Evolutionary conservation across 352 stramenopile species (phyloP).

Genomic region (Globisporangium viniferum): DNA sequence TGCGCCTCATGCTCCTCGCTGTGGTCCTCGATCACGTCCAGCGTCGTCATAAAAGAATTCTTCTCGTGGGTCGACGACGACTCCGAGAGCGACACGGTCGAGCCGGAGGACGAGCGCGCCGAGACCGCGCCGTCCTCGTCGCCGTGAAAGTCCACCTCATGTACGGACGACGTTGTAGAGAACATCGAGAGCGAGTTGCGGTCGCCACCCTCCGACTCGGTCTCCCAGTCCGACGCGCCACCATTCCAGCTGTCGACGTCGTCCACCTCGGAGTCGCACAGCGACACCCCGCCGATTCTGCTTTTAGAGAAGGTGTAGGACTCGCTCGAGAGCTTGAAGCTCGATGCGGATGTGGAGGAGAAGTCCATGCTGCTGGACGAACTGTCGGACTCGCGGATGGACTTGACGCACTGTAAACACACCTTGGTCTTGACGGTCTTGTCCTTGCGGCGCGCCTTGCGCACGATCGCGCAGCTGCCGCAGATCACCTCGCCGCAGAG

Average conservation of each 20-base stretch:
- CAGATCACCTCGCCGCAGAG: conserved; percentile 78
- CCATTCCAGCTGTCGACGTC: not conserved
- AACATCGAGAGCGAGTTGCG: conserved; percentile 2
- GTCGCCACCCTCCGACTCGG: conserved; percentile 9
- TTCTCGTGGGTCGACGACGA: conserved; percentile 24
- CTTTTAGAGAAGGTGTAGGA: conserved; percentile 2
- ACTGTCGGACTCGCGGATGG: conserved; percentile 33
- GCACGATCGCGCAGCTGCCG: conserved; percentile 58
- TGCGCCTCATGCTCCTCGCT: conserved; percentile 19
- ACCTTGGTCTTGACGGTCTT: conserved; percentile 61
- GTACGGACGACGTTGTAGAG: not conserved
- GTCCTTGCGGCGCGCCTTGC: conserved; percentile 28
- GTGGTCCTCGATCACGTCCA: conserved; percentile 48
- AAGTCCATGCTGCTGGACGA: conserved; percentile 7
- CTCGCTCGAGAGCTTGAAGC: conserved; percentile 3
- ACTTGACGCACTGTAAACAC: conserved; percentile 51
- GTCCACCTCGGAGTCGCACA: conserved; percentile 15
- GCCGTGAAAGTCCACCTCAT: conserved; percentile 1
- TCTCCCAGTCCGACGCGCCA: conserved; percentile 12
- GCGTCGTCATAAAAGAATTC: conserved; percentile 33
- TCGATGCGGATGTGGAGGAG: not conserved
- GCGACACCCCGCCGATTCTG: not conserved
- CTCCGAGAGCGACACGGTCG: conserved; percentile 10
- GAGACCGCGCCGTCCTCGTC: not conserved
- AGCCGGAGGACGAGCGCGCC: conserved; percentile 5